Conservation (phyloP, 148 eudicot species). For the Chenopodium quinoa region DNA sequence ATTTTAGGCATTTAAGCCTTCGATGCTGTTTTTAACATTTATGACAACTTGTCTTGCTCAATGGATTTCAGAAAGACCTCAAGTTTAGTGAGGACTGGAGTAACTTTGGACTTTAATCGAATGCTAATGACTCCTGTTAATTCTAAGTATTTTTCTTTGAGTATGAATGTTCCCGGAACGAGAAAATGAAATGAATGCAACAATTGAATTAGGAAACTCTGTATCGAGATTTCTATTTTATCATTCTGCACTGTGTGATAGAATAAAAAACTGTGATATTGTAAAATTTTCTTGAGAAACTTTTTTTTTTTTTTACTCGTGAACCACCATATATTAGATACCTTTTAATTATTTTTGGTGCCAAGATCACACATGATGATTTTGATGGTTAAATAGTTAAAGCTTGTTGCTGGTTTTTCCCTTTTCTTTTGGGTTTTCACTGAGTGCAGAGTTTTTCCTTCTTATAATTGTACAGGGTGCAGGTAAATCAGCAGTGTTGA, state of each 20-base stretch:
- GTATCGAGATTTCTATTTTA: neutral
- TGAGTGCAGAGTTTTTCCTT: neutral
- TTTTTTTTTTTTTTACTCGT: no score
- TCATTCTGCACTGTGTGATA: no score
- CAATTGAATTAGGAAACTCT: neutral
- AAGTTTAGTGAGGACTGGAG: no score
- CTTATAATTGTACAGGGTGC: slow-evolving; percentile 64
- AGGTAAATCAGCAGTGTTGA: slow-evolving; percentile 92
- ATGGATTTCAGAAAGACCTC: no score
- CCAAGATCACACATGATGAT: neutral
- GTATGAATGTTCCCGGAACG: neutral
- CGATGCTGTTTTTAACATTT: no score
- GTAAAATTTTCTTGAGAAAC: no score
- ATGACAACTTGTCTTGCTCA: no score
- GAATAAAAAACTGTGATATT: neutral
- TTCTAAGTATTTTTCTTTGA: no score
- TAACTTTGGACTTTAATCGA: no score
- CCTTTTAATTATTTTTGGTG: neutral
- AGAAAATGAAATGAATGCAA: neutral
- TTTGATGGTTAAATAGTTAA: neutral
- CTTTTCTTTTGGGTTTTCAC: neutral
- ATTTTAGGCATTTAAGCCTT: no score
- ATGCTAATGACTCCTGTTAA: no score
- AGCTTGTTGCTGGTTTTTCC: neutral
- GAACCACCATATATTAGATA: no score